phyloP scores from a whole-genome alignment of 2,329 filamentous ascomycete species.

The Botrytis medusae region DNA sequence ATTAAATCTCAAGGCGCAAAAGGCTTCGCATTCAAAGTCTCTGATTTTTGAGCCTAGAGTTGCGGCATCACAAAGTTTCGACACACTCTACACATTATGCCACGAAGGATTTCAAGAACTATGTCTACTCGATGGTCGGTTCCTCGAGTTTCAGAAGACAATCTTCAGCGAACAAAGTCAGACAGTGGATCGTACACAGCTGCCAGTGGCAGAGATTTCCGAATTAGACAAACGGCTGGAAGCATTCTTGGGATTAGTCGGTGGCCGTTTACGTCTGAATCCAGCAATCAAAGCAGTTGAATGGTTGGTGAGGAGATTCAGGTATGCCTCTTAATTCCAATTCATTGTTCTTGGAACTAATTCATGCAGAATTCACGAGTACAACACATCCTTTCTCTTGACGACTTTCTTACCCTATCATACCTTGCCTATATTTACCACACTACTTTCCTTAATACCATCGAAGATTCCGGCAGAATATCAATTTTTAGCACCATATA shows the following conservation, averaged over 20 bases:
- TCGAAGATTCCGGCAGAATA: constrained; percentile 71
- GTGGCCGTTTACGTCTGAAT: constrained; percentile 74
- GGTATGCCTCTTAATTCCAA: constrained; percentile 51
- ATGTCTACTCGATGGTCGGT: constrained; percentile 80
- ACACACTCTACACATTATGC: constrained; percentile 84
- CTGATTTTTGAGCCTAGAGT: constrained; percentile 86
- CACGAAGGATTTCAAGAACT: constrained; percentile 88
- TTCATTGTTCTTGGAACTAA: background rate
- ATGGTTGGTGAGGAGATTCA: constrained; percentile 90
- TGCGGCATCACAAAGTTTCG: constrained; percentile 85
- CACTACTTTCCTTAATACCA: constrained; percentile 83
- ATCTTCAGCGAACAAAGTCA: constrained; percentile 96
- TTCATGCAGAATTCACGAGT: constrained; percentile 73
- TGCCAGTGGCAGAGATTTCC: constrained; percentile 78
- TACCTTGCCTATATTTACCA: constrained; percentile 78
- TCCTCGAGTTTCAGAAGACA: constrained; percentile 69
- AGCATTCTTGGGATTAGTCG: constrained; percentile 77
- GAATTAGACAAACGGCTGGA: constrained; percentile 77
- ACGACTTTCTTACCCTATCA: constrained; percentile 93
- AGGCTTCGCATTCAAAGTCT: constrained; percentile 87
- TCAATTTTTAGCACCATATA: constrained; percentile 83
- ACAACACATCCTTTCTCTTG: constrained; percentile 76
- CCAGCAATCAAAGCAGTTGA: constrained; percentile 90
- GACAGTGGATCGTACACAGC: constrained; percentile 79
- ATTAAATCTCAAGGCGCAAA: constrained; percentile 90